Evolutionary conservation across 768 basidiomycete genomes (phyloP).

Genomic region (Tylopilus intermedius): DNA sequence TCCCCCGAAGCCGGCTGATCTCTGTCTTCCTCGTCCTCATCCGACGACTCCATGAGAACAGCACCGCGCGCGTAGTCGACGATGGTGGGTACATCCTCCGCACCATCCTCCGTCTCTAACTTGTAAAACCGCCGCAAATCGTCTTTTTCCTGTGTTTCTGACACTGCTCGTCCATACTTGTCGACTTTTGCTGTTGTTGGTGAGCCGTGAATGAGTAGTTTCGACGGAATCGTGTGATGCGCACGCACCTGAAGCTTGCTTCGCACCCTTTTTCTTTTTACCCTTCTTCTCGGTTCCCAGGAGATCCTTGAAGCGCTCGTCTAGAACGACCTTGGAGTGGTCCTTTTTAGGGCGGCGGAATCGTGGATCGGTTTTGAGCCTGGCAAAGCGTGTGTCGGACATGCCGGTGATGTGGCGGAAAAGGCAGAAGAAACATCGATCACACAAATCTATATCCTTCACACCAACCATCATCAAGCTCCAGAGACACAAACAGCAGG

Average conservation of each 20-base stretch:
- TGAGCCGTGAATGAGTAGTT: not conserved
- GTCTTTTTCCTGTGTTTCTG: not conserved
- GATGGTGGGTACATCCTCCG: slow-evolving; percentile 27
- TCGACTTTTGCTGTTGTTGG: slow-evolving; percentile 57
- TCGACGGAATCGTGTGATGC: not conserved
- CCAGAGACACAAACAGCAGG: no score
- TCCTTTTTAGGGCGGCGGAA: slow-evolving; percentile 83
- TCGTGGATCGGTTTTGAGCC: slow-evolving; percentile 50
- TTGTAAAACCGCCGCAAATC: not conserved
- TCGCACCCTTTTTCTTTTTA: slow-evolving; percentile 33
- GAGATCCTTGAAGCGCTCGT: slow-evolving; percentile 85
- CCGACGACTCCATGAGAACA: slow-evolving; percentile 82
- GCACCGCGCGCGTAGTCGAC: slow-evolving; percentile 90
- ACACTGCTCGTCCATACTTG: slow-evolving; percentile 80
- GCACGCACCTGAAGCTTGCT: slow-evolving; percentile 24
- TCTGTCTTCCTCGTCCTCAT: slow-evolving; percentile 52
- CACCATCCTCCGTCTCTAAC: slow-evolving; percentile 34
- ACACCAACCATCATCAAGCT: no score
- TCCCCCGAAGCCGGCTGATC: slow-evolving; percentile 20
- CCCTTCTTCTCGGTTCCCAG: slow-evolving; percentile 47
- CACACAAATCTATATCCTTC: not conserved
- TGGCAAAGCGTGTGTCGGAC: not conserved
- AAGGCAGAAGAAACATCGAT: not conserved
- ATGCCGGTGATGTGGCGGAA: not conserved
- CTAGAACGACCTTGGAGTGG: slow-evolving; percentile 77